Evolutionary conservation across 768 basidiomycete species (phyloP).

Genomic region (Mrakia blollopis): DNA sequence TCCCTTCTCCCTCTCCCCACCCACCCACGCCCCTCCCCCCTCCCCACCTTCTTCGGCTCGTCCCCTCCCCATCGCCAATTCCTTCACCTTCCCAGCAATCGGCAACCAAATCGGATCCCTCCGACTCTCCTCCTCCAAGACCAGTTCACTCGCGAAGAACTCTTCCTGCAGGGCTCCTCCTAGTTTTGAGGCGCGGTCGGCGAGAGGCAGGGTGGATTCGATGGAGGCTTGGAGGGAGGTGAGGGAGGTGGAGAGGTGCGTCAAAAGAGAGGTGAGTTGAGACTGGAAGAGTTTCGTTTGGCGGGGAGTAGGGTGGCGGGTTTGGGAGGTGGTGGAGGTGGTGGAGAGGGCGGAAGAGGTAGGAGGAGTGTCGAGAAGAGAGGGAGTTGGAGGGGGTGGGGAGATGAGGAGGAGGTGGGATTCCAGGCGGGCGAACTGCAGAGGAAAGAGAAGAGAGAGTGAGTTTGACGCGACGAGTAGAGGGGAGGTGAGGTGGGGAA

Average conservation of each 20-base stretch:
- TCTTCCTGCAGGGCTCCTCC: slow-evolving; percentile 32
- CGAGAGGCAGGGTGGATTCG: slow-evolving; percentile 37
- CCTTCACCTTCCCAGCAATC: slow-evolving; percentile 23
- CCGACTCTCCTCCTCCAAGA: slow-evolving; percentile 14
- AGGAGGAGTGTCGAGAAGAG: not conserved
- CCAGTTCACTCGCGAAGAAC: slow-evolving; percentile 23
- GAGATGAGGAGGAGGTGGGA: not conserved
- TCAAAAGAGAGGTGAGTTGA: slow-evolving; percentile 37
- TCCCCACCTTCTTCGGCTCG: not conserved
- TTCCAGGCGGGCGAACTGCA: slow-evolving; percentile 2
- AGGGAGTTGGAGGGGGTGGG: not conserved
- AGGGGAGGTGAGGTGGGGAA: not conserved
- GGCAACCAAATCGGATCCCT: slow-evolving; percentile 34
- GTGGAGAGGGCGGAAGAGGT: not conserved
- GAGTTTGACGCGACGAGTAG: not conserved
- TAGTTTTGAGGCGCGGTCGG: slow-evolving; percentile 34
- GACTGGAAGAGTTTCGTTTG: not conserved
- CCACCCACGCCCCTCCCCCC: not conserved
- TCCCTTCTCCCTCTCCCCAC: not conserved
- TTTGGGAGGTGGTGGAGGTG: not conserved
- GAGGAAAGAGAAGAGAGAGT: not conserved
- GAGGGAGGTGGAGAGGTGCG: slow-evolving; percentile 34
- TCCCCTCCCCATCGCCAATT: slow-evolving; percentile 15
- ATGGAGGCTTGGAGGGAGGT: slow-evolving; percentile 35
- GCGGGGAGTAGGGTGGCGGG: not conserved